Evolutionary conservation across 2,329 filamentous ascomycete genomes (phyloP).

Genomic region (Ilyonectria sp.): DNA sequence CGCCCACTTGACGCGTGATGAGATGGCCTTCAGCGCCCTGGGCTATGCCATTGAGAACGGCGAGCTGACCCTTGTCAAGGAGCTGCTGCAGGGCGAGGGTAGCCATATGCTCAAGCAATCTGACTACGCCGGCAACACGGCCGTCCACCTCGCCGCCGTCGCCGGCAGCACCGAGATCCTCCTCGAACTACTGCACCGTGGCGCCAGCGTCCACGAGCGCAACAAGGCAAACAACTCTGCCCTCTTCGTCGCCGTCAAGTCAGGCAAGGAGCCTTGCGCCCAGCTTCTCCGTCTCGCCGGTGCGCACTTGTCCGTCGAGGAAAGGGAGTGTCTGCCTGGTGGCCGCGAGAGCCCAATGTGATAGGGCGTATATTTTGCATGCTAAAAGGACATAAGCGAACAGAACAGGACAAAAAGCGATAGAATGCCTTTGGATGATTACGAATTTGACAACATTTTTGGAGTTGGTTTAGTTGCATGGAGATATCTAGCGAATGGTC

Average conservation of each 20-base stretch:
- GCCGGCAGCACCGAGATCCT: conserved; percentile 69
- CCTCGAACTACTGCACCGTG: conserved; percentile 70
- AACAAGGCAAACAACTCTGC: conserved; percentile 78
- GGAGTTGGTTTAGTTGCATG: background rate
- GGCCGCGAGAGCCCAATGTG: conserved; percentile 26
- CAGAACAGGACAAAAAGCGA: background rate
- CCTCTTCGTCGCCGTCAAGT: conserved; percentile 74
- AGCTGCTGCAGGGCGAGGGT: conserved; percentile 78
- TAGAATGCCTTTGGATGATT: background rate
- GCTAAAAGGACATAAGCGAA: background rate
- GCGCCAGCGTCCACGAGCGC: conserved; percentile 77
- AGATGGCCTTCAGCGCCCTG: conserved; percentile 81
- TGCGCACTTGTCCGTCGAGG: conserved; percentile 67
- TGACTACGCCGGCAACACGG: conserved; percentile 88
- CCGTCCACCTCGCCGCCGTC: conserved; percentile 71
- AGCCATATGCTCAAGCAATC: conserved; percentile 78
- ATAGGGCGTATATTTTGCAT: background rate
- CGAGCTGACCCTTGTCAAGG: conserved; percentile 75
- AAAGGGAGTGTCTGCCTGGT: conserved; percentile 52
- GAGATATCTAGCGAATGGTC: background rate
- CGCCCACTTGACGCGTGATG: conserved; percentile 61
- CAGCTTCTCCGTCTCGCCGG: conserved; percentile 71
- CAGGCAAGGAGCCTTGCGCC: conserved; percentile 68
- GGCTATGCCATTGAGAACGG: conserved; percentile 85
- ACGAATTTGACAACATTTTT: background rate